Conservation (phyloP, 129 eudicot species). For the Tagetes patula region DNA sequence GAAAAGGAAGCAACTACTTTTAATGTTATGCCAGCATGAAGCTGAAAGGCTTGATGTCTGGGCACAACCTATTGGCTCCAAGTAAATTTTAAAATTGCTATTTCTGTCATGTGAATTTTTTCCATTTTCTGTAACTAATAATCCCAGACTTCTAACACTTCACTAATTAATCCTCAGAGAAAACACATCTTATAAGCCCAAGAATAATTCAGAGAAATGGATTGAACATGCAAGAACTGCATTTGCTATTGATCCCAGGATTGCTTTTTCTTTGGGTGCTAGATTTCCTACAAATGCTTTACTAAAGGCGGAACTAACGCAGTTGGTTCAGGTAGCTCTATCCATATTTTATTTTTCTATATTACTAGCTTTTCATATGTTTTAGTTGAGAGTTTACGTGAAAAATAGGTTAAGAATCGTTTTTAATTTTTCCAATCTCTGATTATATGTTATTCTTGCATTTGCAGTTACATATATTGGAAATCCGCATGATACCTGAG, state of each 20-base stretch:
- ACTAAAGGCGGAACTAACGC: constrained; percentile 73
- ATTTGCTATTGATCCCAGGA: constrained; percentile 88
- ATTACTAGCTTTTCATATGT: background rate
- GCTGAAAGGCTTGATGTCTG: constrained; percentile 98
- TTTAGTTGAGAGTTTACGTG: constrained; percentile 10
- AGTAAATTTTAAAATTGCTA: constrained; percentile 44
- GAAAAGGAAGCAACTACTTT: constrained; percentile 84
- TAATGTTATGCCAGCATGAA: constrained; percentile 94
- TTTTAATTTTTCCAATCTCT: background rate
- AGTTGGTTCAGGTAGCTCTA: constrained; percentile 72
- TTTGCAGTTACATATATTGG: constrained; percentile 82
- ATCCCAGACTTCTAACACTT: constrained; percentile 20
- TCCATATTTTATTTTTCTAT: background rate
- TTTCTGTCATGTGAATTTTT: constrained; percentile 2
- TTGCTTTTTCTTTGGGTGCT: constrained; percentile 82
- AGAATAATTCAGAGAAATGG: constrained; percentile 92
- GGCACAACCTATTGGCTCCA: constrained; percentile 86
- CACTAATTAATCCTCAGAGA: constrained; percentile 50
- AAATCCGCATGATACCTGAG: constrained; percentile 86
- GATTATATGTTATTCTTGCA: constrained; percentile 16
- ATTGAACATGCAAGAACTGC: constrained; percentile 84
- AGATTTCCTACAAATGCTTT: constrained; percentile 79
- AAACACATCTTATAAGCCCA: constrained; percentile 49
- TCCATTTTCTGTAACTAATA: constrained; percentile 9
- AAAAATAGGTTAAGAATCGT: background rate